Evolutionary conservation across 345 rosid genomes (phyloP).

Genomic region (Euphorbia lathyris): DNA sequence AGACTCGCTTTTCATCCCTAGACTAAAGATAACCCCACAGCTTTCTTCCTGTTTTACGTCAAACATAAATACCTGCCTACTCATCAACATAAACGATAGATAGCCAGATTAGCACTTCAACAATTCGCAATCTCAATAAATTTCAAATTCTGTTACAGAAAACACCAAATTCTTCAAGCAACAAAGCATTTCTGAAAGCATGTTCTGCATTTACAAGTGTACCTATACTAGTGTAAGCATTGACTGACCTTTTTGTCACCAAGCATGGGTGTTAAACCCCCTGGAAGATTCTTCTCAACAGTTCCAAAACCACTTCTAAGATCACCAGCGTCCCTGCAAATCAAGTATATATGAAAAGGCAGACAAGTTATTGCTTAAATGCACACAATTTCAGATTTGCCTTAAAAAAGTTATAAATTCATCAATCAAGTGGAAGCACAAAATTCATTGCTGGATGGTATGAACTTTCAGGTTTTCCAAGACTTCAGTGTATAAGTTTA

Average conservation of each 20-base stretch:
- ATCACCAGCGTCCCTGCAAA: conserved; percentile 81
- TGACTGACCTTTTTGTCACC: conserved; percentile 80
- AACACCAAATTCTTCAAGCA: not conserved
- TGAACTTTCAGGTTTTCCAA: not conserved
- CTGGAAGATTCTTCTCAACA: conserved; percentile 81
- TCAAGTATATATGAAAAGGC: not conserved
- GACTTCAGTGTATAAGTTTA: not conserved
- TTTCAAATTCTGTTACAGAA: not conserved
- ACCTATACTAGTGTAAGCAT: not conserved
- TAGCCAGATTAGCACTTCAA: not conserved
- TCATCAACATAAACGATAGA: not conserved
- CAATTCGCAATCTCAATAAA: not conserved
- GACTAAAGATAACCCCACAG: not conserved
- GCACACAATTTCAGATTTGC: not conserved
- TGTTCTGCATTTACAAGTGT: not conserved
- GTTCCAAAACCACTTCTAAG: conserved; percentile 83
- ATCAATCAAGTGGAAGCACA: not conserved
- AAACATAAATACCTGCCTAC: not conserved
- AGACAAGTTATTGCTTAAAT: not conserved
- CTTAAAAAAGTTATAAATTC: not conserved
- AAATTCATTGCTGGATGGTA: not conserved
- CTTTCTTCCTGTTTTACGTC: not conserved
- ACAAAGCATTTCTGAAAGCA: not conserved
- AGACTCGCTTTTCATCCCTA: not conserved
- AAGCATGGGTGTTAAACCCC: conserved; percentile 89